phyloP scores from a whole-genome alignment of 2,329 filamentous ascomycete species.

The Cephalotrichum gorgonifer region DNA sequence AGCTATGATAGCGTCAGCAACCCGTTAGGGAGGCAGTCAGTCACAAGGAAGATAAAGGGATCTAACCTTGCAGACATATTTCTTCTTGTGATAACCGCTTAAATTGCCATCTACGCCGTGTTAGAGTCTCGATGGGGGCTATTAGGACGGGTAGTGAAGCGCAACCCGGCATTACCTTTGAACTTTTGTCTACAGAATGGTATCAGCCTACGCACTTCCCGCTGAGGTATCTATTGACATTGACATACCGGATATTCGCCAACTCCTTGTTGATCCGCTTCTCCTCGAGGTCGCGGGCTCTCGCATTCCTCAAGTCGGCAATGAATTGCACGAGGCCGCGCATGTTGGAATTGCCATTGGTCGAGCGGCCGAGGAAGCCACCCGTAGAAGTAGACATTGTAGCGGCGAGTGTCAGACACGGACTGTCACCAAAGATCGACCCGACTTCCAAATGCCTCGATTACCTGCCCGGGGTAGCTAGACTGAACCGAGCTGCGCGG shows the following conservation, averaged over 20 bases:
- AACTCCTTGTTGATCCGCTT: slow-evolving; percentile 99
- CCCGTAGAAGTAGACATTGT: slow-evolving; percentile 45
- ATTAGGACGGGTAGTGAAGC: background rate
- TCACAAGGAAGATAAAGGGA: background rate
- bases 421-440: background rate
- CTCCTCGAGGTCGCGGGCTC: slow-evolving; percentile 91
- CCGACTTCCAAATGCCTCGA: background rate
- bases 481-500: too few relatives aligned
- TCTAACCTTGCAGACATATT: slow-evolving; percentile 93
- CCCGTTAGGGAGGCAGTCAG: too few relatives aligned
- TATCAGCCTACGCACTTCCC: background rate
- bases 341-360: slow-evolving; percentile 57
- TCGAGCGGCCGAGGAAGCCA: slow-evolving; percentile 57
- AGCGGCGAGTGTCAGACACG: slow-evolving; percentile 7
- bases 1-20: slow-evolving; percentile 36
- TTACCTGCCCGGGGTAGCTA: background rate
- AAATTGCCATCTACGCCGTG: slow-evolving; percentile 62
- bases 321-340: slow-evolving; percentile 94
- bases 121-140: slow-evolving; percentile 13
- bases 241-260: slow-evolving; percentile 75
- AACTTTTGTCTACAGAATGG: slow-evolving; percentile 68
- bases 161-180: slow-evolving; percentile 47
- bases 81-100: slow-evolving; percentile 98
- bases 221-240: background rate
- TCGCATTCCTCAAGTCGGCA: slow-evolving; percentile 86